A percentile compares a stretch with the other conserved stretches of the same genome.
Conservation (phyloP, 108 stramenopile species). For the Bacterosira constricta region DNA sequence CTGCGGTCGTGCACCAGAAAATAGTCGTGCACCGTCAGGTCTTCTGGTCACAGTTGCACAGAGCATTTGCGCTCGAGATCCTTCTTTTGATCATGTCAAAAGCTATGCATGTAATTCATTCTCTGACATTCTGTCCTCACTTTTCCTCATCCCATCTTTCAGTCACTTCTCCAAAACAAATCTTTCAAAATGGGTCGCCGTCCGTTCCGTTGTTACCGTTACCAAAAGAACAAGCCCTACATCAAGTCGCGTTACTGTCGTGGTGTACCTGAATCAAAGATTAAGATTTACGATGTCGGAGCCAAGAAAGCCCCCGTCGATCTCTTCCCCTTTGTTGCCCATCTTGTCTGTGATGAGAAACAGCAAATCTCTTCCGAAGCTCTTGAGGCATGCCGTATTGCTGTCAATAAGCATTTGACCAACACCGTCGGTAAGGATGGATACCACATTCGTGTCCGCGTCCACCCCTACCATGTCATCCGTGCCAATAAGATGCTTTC, state of each 20-base stretch:
- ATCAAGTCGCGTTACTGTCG: conserved; percentile 99
- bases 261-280: conserved; percentile 99
- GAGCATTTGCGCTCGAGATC: too few species aligned
- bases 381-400: conserved; percentile 99
- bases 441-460: conserved; percentile 99
- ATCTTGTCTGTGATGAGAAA: conserved; percentile 99
- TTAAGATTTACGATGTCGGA: conserved; percentile 98
- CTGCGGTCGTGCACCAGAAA: too few species aligned
- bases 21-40: too few species aligned
- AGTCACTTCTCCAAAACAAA: conserved; percentile 6
- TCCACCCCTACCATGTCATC: conserved; percentile 99
- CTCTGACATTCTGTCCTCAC: background rate
- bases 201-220: conserved; percentile 98
- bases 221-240: conserved; percentile 99
- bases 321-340: conserved; percentile 99
- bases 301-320: conserved; percentile 98
- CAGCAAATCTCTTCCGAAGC: conserved; percentile 99
- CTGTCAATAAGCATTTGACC: conserved; percentile 99
- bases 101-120: too few species aligned
- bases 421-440: conserved; percentile 99
- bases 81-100: too few species aligned
- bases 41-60: too few species aligned
- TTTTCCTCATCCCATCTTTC: too few species aligned
- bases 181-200: conserved; percentile 90
- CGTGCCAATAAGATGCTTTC: conserved; percentile 99